These are phyloP conservation scores for Candida glucosophila DNA, from an alignment of 1,139 yeast genomes.

Conservation along the genomic window DNA sequence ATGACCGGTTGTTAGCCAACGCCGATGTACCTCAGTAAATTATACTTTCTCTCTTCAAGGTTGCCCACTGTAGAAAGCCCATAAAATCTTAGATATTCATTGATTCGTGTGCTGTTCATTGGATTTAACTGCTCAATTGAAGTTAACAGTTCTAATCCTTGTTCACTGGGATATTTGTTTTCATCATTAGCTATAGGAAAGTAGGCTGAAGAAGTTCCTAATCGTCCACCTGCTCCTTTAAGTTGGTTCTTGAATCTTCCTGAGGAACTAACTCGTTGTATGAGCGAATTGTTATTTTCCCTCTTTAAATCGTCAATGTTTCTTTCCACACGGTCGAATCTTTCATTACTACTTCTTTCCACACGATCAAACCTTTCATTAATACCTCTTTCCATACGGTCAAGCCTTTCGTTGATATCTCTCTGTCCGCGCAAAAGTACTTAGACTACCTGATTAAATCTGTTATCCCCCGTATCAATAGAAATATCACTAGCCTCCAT, in stretches of 20 bases:
- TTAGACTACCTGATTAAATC: neutral
- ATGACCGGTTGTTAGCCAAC: too few species aligned
- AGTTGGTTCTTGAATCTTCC: neutral
- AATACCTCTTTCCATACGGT: neutral
- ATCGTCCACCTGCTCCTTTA: neutral
- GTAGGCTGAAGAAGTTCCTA: neutral
- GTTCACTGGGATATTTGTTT: neutral
- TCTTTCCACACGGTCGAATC: constrained; percentile 1
- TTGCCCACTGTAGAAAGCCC: neutral
- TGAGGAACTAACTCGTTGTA: too few species aligned
- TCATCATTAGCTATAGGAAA: neutral
- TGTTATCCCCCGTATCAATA: neutral
- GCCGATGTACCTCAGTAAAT: neutral
- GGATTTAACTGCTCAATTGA: neutral
- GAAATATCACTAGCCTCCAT: too few species aligned
- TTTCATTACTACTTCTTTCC: neutral
- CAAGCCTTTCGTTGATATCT: neutral
- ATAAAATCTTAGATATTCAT: neutral
- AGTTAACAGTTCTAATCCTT: neutral
- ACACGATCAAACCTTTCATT: neutral
- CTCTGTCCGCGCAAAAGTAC: too few species aligned
- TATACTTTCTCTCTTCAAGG: neutral
- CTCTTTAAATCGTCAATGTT: neutral
- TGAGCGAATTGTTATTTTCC: too few species aligned
- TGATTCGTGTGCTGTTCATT: neutral